Percentiles rank a stretch among this genome's conserved stretches.
These are phyloP conservation scores for Pythium scleroteichum DNA, from an alignment of 352 stramenopile species.

Conservation along the genomic window DNA sequence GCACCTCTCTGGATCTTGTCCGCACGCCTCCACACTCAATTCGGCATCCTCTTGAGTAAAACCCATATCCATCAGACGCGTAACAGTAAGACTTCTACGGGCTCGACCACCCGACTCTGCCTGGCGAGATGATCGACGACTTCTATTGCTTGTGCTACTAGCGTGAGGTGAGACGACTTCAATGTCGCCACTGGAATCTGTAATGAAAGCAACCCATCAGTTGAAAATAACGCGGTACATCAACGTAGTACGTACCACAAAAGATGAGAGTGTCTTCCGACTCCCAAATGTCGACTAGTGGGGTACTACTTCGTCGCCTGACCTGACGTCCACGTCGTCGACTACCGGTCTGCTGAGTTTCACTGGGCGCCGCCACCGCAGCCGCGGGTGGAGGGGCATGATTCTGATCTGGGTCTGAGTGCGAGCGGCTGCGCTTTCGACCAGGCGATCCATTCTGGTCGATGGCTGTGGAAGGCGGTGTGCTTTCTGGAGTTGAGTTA, in stretches of 20 bases:
- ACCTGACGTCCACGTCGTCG: not conserved
- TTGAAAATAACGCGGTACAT: not conserved
- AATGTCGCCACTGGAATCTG: slow-evolving; percentile 14
- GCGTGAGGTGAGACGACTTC: slow-evolving; percentile 14
- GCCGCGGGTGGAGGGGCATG: too few species aligned
- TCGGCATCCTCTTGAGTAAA: slow-evolving; percentile 66
- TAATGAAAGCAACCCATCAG: not conserved
- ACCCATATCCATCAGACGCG: slow-evolving; percentile 59
- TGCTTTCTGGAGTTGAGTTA: not conserved
- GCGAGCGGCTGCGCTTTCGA: too few species aligned
- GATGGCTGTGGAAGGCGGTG: not conserved
- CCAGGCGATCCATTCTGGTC: too few species aligned
- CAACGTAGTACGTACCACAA: slow-evolving; percentile 10
- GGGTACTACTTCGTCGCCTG: slow-evolving; percentile 1
- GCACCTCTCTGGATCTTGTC: slow-evolving; percentile 63
- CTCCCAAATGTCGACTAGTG: slow-evolving; percentile 3
- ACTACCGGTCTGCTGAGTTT: too few species aligned
- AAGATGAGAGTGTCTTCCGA: slow-evolving; percentile 14
- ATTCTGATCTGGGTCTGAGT: too few species aligned
- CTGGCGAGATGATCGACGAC: slow-evolving; percentile 21
- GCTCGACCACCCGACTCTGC: slow-evolving; percentile 26
- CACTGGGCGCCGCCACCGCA: too few species aligned
- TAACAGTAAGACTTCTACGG: slow-evolving; percentile 57
- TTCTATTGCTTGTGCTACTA: not conserved
- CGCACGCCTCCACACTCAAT: slow-evolving; percentile 55